Percentiles rank a stretch among this genome's conserved stretches.
These are phyloP conservation scores for Yamadazyma taylorii DNA, from an alignment of 1,139 yeast species.

Conservation along the genomic window DNA sequence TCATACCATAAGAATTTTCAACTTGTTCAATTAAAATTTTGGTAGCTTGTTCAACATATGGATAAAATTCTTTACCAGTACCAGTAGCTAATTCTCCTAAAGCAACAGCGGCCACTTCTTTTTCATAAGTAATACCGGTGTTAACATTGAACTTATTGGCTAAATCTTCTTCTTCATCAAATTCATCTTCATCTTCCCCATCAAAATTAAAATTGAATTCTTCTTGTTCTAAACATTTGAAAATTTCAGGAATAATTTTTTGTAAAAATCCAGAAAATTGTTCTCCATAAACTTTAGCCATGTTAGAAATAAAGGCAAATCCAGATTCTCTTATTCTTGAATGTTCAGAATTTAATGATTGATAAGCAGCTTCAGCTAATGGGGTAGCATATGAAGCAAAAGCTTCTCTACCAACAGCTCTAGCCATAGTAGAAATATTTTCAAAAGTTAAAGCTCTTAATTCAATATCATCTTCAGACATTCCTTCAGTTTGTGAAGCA, in stretches of 20 bases:
- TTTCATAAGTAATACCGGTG: conserved; percentile 94
- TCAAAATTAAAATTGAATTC: conserved; percentile 60
- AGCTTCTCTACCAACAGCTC: conserved; percentile 91
- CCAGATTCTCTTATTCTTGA: conserved; percentile 93
- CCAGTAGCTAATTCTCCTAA: conserved; percentile 86
- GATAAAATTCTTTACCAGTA: conserved; percentile 76
- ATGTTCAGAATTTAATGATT: conserved; percentile 73
- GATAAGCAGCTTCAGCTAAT: conserved; percentile 84
- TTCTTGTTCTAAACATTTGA: conserved; percentile 80
- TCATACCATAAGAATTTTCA: conserved; percentile 86
- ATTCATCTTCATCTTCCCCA: conserved; percentile 28
- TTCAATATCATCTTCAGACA: conserved; percentile 78
- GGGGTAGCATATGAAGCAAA: conserved; percentile 87
- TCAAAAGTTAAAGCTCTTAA: conserved; percentile 90
- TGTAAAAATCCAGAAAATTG: conserved; percentile 87
- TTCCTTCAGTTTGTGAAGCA: conserved; percentile 64
- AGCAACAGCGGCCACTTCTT: conserved; percentile 95
- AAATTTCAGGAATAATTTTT: conserved; percentile 79
- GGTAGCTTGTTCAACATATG: conserved; percentile 73
- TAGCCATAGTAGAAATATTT: conserved; percentile 91
- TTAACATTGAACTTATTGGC: conserved; percentile 78
- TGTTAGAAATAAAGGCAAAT: conserved; percentile 88
- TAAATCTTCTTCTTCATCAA: conserved; percentile 54
- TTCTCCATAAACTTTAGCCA: conserved; percentile 92
- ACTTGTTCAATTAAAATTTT: conserved; percentile 68